Evolutionary conservation across 1,284 basidiomycete species (phyloP), one percentile per base, ranked within the genome.

Genomic region (Amylostereum areolatum): DNA sequence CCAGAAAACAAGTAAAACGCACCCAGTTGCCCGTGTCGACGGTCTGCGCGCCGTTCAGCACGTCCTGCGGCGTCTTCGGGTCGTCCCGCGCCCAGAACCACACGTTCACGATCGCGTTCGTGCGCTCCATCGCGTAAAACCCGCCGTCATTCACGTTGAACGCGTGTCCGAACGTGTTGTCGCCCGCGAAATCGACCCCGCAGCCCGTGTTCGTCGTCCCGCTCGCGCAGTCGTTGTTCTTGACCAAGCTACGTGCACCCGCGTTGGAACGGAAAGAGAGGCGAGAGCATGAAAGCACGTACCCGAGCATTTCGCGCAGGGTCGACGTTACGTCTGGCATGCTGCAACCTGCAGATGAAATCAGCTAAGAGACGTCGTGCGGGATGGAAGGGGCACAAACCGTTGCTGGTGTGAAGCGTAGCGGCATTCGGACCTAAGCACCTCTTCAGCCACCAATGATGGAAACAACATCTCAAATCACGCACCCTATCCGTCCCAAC

Each of bases 61-160:
- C 66, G 35, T 74, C 74, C 37, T 74, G 72, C 5, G 70, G 69
- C 31, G 64, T 62, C 5, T 43, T 43, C 24, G 44, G 56, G 46
- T 64, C 68, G 55, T 66, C 66, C 44, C 74, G 67, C 1, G 68
- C 56, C 73, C 73, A 78, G 47, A 74, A 63, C 59, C 77, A 74
- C 60, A 77, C 69, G 2, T 29, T 43, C 25, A 43, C 30, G 6
- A 69, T 3, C 4, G 41, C 6, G 41, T n/a, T 29, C 7, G n/a
- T 28, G n/a, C 41, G 41, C 28, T 43, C 41, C 41, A 43, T 43
- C 41, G 41, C 74, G 52, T 74, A 78, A 74, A 76, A 82, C 54
- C 81, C 80, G 18, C 82, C 84, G 28, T 79, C 77, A 49, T 71
- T 74, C 31, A 57, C 62, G 61, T 87, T 85, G 69, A 85, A 82